phyloP scores from a whole-genome alignment of 2,329 filamentous ascomycete genomes.

The Didymella pinodella region DNA sequence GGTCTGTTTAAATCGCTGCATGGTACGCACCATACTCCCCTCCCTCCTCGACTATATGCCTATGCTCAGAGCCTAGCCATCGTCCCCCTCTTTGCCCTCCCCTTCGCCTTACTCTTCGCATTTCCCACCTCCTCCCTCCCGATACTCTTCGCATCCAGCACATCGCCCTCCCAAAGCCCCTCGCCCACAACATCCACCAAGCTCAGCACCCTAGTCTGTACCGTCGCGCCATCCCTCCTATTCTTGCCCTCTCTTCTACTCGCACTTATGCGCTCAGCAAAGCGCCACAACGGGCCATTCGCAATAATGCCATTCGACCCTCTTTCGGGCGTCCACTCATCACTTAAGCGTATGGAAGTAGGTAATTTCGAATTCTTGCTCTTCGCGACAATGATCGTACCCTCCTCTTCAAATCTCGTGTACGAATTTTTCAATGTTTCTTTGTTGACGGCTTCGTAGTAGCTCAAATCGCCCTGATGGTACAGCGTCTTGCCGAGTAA shows the following conservation, averaged over 20 bases:
- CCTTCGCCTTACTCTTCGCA: slow-evolving; percentile 33
- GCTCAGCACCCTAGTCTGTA: slow-evolving; percentile 79
- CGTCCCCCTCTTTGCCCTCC: slow-evolving; percentile 44
- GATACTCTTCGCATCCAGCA: slow-evolving; percentile 16
- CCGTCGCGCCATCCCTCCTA: slow-evolving; percentile 87
- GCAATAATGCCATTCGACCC: slow-evolving; percentile 65
- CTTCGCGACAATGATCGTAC: slow-evolving; percentile 79
- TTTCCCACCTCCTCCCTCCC: slow-evolving; percentile 24
- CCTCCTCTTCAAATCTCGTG: slow-evolving; percentile 85
- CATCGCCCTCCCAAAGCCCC: slow-evolving; percentile 67
- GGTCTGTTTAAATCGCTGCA: no score
- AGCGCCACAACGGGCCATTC: slow-evolving; percentile 85
- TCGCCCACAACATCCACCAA: slow-evolving; percentile 78
- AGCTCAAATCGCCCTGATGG: slow-evolving; percentile 94
- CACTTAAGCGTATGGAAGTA: slow-evolving; percentile 71
- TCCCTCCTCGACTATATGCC: no score
- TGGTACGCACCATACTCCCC: no score
- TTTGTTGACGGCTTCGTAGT: slow-evolving; percentile 98
- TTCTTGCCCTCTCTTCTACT: slow-evolving; percentile 94
- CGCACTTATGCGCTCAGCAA: slow-evolving; percentile 85
- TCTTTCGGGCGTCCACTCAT: slow-evolving; percentile 76
- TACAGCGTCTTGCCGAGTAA: slow-evolving; percentile 92
- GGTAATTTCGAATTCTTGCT: slow-evolving; percentile 68
- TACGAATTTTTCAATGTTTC: slow-evolving; percentile 96
- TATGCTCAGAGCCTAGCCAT: slow-evolving; percentile 37